Evolutionary conservation across 164 flowering plant species (phyloP).

Genomic region (Chimonanthus praecox): DNA sequence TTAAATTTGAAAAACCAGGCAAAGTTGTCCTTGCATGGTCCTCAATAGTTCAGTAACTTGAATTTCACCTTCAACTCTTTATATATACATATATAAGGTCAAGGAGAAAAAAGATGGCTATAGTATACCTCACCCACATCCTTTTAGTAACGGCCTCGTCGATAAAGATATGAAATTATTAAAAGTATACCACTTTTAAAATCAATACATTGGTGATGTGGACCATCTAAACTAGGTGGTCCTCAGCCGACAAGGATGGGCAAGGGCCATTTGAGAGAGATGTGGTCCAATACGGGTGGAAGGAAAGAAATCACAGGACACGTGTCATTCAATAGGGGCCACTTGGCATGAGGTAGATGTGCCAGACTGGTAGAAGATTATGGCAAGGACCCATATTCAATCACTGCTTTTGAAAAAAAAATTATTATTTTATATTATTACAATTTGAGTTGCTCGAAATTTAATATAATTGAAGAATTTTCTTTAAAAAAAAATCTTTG

Average conservation of each 20-base stretch:
- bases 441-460: no score
- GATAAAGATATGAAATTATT: conserved; percentile 44
- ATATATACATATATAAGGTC: no score
- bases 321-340: not conserved
- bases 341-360: conserved; percentile 13
- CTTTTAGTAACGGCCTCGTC: conserved; percentile 2
- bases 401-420: no score
- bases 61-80: not conserved
- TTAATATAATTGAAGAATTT: no score
- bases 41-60: not conserved
- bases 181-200: conserved; percentile 16
- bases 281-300: conserved; percentile 38
- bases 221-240: conserved; percentile 24
- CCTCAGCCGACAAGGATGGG: conserved; percentile 16
- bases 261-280: conserved; percentile 37
- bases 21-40: not conserved
- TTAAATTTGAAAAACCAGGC: not conserved
- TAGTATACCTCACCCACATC: not conserved
- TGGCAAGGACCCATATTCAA: no score
- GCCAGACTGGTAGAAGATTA: conserved; percentile 27
- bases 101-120: not conserved
- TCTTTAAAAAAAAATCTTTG: no score
- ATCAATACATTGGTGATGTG: conserved; percentile 3
- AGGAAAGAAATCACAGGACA: not conserved
- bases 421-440: no score